Evolutionary conservation across 2,329 filamentous ascomycete species (phyloP).

Genomic region (Trichoderma oligosporum): DNA sequence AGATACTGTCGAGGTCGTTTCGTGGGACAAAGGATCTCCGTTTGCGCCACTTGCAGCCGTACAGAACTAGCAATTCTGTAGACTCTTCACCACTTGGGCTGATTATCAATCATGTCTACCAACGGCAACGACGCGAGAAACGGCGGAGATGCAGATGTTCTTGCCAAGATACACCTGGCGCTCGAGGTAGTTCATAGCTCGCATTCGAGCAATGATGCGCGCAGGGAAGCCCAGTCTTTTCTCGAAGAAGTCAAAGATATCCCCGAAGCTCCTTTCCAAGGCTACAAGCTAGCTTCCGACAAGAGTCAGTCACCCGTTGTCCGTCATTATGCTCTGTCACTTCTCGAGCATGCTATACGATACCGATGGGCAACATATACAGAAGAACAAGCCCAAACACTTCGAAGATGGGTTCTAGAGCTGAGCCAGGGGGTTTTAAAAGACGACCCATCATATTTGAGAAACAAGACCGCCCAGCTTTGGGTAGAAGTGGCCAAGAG

Average conservation of each 20-base stretch:
- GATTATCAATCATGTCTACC: constrained; percentile 32
- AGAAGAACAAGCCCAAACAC: constrained; percentile 59
- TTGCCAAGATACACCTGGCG: constrained; percentile 73
- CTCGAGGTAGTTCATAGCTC: constrained; percentile 84
- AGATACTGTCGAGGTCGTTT: constrained; percentile 8
- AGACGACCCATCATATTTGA: constrained; percentile 74
- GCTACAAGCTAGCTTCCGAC: constrained; percentile 77
- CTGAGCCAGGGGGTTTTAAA: constrained; percentile 68
- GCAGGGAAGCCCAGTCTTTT: constrained; percentile 77
- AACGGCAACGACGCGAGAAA: constrained; percentile 37
- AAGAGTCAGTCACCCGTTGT: constrained; percentile 72
- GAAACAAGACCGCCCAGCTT: constrained; percentile 90
- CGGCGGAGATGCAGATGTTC: constrained; percentile 42
- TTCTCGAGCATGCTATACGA: constrained; percentile 85
- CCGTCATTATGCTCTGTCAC: constrained; percentile 87
- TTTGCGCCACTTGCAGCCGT: constrained; percentile 18
- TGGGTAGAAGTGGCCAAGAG: constrained; percentile 95
- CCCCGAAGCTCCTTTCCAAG: constrained; percentile 75
- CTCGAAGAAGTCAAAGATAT: constrained; percentile 82
- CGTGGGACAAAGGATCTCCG: constrained; percentile 14
- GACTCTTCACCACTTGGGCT: neutral
- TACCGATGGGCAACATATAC: constrained; percentile 77
- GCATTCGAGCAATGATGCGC: constrained; percentile 72
- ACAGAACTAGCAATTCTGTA: constrained; percentile 12
- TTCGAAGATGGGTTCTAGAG: constrained; percentile 74